A percentile compares a stretch with the other conserved stretches of the same genome.
Evolutionary conservation across 2,329 filamentous ascomycete genomes (phyloP).

Genomic region (Zymoseptoria tritici): DNA sequence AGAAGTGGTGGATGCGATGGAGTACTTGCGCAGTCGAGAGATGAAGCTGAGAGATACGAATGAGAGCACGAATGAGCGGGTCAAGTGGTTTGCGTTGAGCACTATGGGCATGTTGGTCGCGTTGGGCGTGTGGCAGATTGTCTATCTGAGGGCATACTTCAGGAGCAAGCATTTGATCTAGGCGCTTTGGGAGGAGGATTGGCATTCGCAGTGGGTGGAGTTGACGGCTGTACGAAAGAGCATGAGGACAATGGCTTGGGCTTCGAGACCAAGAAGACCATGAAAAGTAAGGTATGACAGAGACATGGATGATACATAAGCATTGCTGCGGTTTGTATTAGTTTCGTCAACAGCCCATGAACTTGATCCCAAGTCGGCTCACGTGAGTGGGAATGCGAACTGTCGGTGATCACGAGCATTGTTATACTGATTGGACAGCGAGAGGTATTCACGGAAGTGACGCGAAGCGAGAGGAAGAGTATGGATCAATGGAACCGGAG

Average conservation of each 20-base stretch:
- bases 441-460: neutral
- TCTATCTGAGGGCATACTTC: conserved; percentile 97
- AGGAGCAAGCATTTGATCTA: conserved; percentile 56
- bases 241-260: neutral
- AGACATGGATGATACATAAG: neutral
- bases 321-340: neutral
- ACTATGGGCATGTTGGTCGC: conserved; percentile 87
- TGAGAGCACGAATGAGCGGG: conserved; percentile 96
- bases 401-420: neutral
- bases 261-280: neutral
- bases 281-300: neutral
- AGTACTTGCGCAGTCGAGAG: conserved; percentile 82
- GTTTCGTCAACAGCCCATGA: neutral
- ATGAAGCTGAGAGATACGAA: conserved; percentile 97
- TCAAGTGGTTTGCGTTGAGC: conserved; percentile 96
- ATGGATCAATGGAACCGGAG: neutral
- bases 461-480: neutral
- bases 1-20: conserved; percentile 91
- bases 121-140: conserved; percentile 92
- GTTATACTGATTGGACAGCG: neutral
- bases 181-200: conserved; percentile 2
- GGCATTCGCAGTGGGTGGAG: neutral
- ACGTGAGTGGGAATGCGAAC: neutral
- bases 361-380: neutral
- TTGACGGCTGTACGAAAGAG: neutral